Percentiles rank a stretch among this genome's conserved stretches.
phyloP scores from a whole-genome alignment of 805 yeast genomes.

The Debaryomyces castellii region DNA sequence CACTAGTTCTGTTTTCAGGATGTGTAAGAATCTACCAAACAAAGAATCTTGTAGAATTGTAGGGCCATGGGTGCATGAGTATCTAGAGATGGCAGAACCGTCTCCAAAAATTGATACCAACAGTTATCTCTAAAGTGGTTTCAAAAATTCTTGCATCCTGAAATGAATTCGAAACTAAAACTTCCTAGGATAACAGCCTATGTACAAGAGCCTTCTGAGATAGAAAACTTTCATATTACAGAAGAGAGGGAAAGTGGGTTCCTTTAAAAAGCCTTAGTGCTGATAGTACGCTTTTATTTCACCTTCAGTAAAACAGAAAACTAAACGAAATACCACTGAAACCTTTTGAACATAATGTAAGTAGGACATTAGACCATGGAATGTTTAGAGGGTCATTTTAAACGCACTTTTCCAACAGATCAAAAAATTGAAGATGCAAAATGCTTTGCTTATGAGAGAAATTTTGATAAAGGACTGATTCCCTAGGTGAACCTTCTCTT shows the following conservation, averaged over 20 bases:
- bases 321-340: neutral
- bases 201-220: constrained; percentile 42
- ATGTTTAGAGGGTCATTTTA: constrained; percentile 43
- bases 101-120: constrained; percentile 43
- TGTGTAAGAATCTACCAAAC: constrained; percentile 40
- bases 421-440: constrained; percentile 43
- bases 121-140: constrained; percentile 44
- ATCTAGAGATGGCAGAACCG: constrained; percentile 48
- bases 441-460: constrained; percentile 33
- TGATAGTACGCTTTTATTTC: neutral
- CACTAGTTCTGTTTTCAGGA: constrained; percentile 43
- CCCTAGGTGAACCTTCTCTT: constrained; percentile 39
- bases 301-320: neutral
- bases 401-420: constrained; percentile 47
- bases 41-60: constrained; percentile 28
- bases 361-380: constrained; percentile 42
- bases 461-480: constrained; percentile 18
- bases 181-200: constrained; percentile 21
- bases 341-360: neutral
- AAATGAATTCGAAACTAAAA: neutral
- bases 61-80: constrained; percentile 53
- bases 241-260: constrained; percentile 43
- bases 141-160: constrained; percentile 33
- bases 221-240: constrained; percentile 35
- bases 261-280: neutral